phyloP scores from a whole-genome alignment of 352 stramenopile genomes.

The Globisporangium nodosum region DNA sequence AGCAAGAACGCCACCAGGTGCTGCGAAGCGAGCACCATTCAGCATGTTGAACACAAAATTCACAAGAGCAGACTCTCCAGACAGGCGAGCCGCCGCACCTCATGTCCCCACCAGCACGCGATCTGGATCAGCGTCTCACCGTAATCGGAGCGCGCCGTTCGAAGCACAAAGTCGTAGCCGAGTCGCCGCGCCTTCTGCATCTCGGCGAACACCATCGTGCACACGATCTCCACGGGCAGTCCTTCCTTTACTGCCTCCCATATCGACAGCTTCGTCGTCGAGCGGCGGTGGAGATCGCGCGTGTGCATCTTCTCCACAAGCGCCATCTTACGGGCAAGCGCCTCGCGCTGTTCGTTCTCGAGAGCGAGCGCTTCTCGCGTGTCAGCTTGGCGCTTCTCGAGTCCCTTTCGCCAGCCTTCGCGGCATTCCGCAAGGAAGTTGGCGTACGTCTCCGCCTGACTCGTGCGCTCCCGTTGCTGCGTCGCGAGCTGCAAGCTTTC shows the following conservation, averaged over 20 bases:
- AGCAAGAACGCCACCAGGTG: slow-evolving; percentile 52
- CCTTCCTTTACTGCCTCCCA: slow-evolving; percentile 66
- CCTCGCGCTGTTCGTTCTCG: slow-evolving; percentile 11
- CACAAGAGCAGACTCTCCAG: background rate
- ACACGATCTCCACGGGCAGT: slow-evolving; percentile 35
- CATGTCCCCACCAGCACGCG: slow-evolving; percentile 65
- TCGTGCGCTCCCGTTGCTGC: slow-evolving; percentile 8
- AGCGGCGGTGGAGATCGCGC: slow-evolving; percentile 18
- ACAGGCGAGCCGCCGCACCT: slow-evolving; percentile 12
- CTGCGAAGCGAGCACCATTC: slow-evolving; percentile 11
- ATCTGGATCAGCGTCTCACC: slow-evolving; percentile 63
- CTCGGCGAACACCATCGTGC: slow-evolving; percentile 46
- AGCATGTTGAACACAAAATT: background rate
- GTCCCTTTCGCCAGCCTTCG: slow-evolving; percentile 34
- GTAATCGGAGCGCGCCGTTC: slow-evolving; percentile 36
- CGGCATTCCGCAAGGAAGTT: slow-evolving; percentile 27
- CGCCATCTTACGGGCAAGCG: slow-evolving; percentile 7
- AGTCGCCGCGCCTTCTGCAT: slow-evolving; percentile 58
- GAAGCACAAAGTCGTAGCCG: slow-evolving; percentile 51
- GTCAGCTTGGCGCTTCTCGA: slow-evolving; percentile 31
- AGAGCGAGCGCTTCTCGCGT: background rate
- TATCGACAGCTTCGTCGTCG: slow-evolving; percentile 45
- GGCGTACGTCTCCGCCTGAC: slow-evolving; percentile 20
- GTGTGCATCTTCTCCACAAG: slow-evolving; percentile 15
- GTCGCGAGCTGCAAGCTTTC: slow-evolving; percentile 17